Base-by-base conservation (phyloP, 331 rosid species). In the Acacia concinna region DNA sequence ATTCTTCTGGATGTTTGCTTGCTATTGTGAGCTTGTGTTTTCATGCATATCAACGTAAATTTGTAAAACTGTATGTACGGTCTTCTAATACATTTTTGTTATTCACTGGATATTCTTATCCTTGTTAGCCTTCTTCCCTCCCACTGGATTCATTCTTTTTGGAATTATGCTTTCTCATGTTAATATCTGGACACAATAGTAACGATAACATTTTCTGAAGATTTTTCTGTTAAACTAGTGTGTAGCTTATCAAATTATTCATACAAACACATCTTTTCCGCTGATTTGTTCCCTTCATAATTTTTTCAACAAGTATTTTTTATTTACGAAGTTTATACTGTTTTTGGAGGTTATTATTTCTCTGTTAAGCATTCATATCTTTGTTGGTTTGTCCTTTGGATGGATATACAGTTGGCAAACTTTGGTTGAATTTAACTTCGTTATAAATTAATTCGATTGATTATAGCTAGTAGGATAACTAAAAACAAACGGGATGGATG, bases 1-100 rank as follows among this genome's bases (percentile, higher is more conserved):
- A 43, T 77, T 62, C 78, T 75, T 71, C 32, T 66, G 80, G 43
- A 57, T 81, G 54, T 57, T 35, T 67, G 63, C 35, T 74, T 80
- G 56, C 71, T 84, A 23, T 75, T 75, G 49, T 76, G 73, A 71
- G 76, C 62, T 54, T 54, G 12, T 62, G 65, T 77, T 40, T 68
- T 76, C 47, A 47, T 62, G 71, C 51, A 27, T 32, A 1, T 68
- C 49, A 1, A n/a, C 1, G 9, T 67, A 4, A 56, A 44, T 8
- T n/a, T 10, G 9, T 67, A 10, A 56, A 44, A 28, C 14, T 49
- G 27, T 57, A 20, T 78, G 31, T 68, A 44, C 46, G 32, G 46
- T 28, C 32, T 43, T 65, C 51, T 17, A 52, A n/a, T n/a, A 20
- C 44, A 31, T 20, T 52, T 9, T 14, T 13, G 38, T 37, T 67